Base-by-base conservation (phyloP, 345 rosid genomes). In the Triadica sebifera region DNA sequence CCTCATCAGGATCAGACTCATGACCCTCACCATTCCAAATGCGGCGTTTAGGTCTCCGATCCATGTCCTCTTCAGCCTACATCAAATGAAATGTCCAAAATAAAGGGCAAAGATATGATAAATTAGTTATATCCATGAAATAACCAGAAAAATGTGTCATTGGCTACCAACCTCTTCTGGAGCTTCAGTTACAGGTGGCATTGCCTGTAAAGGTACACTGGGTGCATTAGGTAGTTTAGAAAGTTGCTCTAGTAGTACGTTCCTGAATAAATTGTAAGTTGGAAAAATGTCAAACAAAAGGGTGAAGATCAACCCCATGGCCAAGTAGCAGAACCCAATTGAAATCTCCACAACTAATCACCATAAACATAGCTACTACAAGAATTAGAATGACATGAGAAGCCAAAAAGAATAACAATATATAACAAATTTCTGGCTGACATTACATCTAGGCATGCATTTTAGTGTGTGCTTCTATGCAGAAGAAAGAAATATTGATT, bases 1-100 rank as follows among this genome's bases (percentile, higher is more conserved):
- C 96, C 41, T 88, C 93, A 46, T 91, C 98, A 58, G 82, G 86
- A 74, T 93, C 99, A 7, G 98, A 93, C 51, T 85, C 94, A 79
- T 88, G 84, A 75, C 75, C 87, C 19, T 86, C 92, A 74, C 92
- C 86, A 83, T 82, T 86, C 98, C 98, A 95, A 74, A 95, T 91
- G 65, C 97, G 96, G 75, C 82, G 97, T 66, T 90, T 88, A 68
- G 89, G 90, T 75, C 88, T 86, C 76, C 65, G 74, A 77, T 90
- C 92, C 87, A 87, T 81, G 55, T 85, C 84, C 79, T 83, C 92
- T 82, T 90, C 94, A 8, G 81, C 81, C 94, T 90, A 74, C 74
- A 78, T 65, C 65, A 55, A 80, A 67, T 46, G 29, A 59, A 71
- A 22, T 60, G 19, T 22, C 66, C 65, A 71, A 57, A 11, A 70